Base-by-base conservation (phyloP, 331 rosid species). In the Phaseolus coccineus region DNA sequence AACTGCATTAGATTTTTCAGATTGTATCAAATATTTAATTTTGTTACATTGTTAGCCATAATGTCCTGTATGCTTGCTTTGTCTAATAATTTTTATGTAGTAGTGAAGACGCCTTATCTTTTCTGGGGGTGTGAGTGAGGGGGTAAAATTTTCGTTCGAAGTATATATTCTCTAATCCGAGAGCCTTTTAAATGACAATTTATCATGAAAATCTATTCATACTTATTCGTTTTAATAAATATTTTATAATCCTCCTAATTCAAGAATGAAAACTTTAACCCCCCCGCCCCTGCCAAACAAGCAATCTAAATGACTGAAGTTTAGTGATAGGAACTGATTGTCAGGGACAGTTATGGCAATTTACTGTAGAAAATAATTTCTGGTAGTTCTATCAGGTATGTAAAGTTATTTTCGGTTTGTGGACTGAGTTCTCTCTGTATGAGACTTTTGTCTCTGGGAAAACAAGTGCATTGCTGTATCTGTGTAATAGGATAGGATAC, bases 11-110 rank as follows among this genome's bases (percentile, higher is more conserved):
- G 42, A 39, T 12, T 11, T 66, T 73, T 64, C 50, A 77, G 59
- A 56, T 35, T 65, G 67, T 74, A 27, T 63, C 71, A 65, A 66
- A 77, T 63, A 55, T 47, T 73, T 57, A 16, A 53, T 42, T 55
- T 22, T 50, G 61, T 27, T 73, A 40, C 16, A 10, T 16, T 57
- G 70, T 69, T 24, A 19, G 50, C 51, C 61, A 19, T 25, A 12
- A 14, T 13, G 42, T 11, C 40, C 14, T 30, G 4, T 57, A 48
- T 19, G 22, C 61, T 13, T 0, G 33, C 4, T 27, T 57, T 57
- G 37, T 25, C 64, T 57, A 3, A 8, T 57, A 57, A 25, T 25
- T 10, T 25, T 2, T 57, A 15, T 27, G 8, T 1, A 25, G 8
- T 1, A 25, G 64, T 57, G 13, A 35, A 16, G 61, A 69, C 69